Base-by-base conservation (phyloP, 164 flowering plant genomes). In the Cinnamomum chago region DNA sequence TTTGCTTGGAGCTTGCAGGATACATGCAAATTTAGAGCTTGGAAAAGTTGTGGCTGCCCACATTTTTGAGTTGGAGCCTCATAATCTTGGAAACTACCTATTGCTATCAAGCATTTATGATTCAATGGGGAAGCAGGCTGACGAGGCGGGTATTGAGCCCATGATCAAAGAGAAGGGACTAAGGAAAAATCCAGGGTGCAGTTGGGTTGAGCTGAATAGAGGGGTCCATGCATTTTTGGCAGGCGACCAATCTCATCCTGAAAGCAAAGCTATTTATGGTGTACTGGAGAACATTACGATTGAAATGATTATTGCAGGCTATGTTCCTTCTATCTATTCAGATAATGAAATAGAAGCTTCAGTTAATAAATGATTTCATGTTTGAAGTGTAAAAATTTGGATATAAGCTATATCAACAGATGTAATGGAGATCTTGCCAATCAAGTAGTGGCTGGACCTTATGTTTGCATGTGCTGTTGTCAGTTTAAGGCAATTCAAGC, bases 81-180 rank as follows among this genome's bases (percentile, higher is more conserved):
- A 86, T 65, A 85, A 86, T 75, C 79, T 73, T 20, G 94, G 91
- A 25, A 87, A 89, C 68, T 67, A 81, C 67, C 82, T 86, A 9
- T 35, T 89, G 22, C 66, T 86, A 72, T 81, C 90, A 47, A 86
- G 84, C 75, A 62, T 85, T 17, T 79, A 84, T 72, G 88, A 89
- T 15, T 75, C 85, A 77, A 68, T 23, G 23, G 84, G 79, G 71
- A 79, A 75, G 66, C 86, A 91, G 91, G 75, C 51, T 71, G 83
- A 85, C 72, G 88, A 78, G 25, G 91, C 85, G 80, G 75, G 72
- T 72, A 33, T 84, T 14, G 81, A 90, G 73, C 25, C 55, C n/a
- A 13, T 47, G 40, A 71, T 55, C 35, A 51, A 55, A 27, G 64
- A 12, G 1, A 71, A 27, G 18, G 64, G 40, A 51, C 23, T 71